Base-by-base conservation (phyloP, 1,284 basidiomycete genomes). In the Leccinum subspadiceum region DNA sequence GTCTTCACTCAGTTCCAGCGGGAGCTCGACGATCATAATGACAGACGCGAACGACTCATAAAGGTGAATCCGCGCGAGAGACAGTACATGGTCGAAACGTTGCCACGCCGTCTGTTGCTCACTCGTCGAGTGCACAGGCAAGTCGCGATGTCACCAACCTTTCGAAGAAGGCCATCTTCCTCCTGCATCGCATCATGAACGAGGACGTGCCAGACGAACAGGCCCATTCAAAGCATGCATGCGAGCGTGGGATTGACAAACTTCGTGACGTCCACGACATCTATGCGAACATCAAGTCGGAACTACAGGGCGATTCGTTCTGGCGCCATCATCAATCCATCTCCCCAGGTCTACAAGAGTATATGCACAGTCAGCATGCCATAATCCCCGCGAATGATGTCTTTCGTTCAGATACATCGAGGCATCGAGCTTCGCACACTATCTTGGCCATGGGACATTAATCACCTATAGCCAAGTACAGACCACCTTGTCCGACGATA, bases 91-190 rank as follows among this genome's bases (percentile, higher is more conserved):
- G 33, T 35, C 13, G 26, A 46, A 39, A 51, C 24, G 22, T 35
- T n/a, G 6, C 41, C 22, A 37, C 48, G 20, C n/a, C 20, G 5
- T 46, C 55, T 29, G 10, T 54, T 26, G 44, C 62, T 66, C 56
- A 64, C 56, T 22, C 46, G 22, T 57, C n/a, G 33, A 56, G 49
- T 56, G 53, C 50, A 44, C 68, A 90, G 89, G 80, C 83, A 46
- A 88, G 86, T 70, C 84, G 96, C 35, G 95, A 97, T 73, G 84
- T 94, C 64, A 98, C 96, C 13, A 91, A 87, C 64, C 81, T 92
- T n/a, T 94, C 94, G 52, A 99, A 99, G 75, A 96, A 94, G 75
- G 81, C 89, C 69, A 98, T 99, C 64, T 98, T 98, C 70, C 87
- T 94, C 53, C 81, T 98, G 3, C 96, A 98, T 70, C 89, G 95